These are phyloP conservation scores for Alternaria ventricosa DNA, from an alignment of 2,329 filamentous ascomycete species.

Conservation along the genomic window DNA sequence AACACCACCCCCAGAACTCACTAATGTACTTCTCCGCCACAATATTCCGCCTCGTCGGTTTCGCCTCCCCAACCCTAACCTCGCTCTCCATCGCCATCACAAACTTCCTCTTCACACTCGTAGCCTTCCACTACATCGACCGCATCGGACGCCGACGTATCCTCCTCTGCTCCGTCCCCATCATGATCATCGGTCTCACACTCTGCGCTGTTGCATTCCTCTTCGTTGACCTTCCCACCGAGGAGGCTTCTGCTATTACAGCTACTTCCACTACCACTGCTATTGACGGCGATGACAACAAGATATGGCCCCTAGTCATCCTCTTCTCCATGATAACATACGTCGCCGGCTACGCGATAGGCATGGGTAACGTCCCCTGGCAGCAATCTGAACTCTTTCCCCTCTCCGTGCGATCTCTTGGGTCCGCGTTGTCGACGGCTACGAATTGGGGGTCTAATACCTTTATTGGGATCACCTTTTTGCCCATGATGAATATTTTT, in stretches of 20 bases:
- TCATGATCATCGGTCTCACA: constrained; percentile 79
- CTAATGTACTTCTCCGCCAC: constrained; percentile 58
- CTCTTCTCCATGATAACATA: constrained; percentile 80
- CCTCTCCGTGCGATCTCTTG: constrained; percentile 73
- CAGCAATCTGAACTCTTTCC: constrained; percentile 94
- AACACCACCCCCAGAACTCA: constrained; percentile 44
- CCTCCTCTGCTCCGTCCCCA: constrained; percentile 79
- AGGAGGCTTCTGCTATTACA: constrained; percentile 23
- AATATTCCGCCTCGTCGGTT: constrained; percentile 56
- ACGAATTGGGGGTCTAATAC: constrained; percentile 93
- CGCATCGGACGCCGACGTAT: constrained; percentile 61
- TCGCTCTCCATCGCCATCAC: constrained; percentile 54
- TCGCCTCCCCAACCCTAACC: constrained; percentile 53
- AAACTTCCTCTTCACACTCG: constrained; percentile 56
- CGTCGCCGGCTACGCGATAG: constrained; percentile 84
- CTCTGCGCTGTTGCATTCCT: constrained; percentile 76
- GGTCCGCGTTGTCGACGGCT: constrained; percentile 75
- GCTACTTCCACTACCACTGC: background rate
- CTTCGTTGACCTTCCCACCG: constrained; percentile 60
- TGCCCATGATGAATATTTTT: constrained; percentile 82
- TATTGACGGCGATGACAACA: background rate
- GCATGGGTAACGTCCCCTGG: constrained; percentile 93
- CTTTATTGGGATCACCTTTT: constrained; percentile 81
- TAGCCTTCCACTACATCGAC: constrained; percentile 55
- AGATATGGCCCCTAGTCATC: constrained; percentile 57